These are phyloP conservation scores for Tephrocybe sp. DNA, from an alignment of 768 basidiomycete species.

Conservation along the genomic window DNA sequence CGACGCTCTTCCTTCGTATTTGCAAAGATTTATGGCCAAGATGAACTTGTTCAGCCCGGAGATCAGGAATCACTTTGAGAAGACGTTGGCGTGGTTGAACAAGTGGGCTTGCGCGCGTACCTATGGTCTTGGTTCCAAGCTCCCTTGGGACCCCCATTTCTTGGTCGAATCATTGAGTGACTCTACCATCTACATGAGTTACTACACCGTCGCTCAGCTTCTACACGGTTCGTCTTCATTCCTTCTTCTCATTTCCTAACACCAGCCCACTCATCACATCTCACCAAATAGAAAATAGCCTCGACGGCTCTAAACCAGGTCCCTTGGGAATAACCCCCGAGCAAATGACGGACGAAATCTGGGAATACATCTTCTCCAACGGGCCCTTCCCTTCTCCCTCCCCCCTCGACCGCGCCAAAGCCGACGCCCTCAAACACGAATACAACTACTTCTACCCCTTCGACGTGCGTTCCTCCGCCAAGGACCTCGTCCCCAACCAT, in stretches of 20 bases:
- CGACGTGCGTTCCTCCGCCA: constrained; percentile 96
- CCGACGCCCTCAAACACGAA: constrained; percentile 82
- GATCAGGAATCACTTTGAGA: constrained; percentile 90
- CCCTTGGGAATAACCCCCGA: constrained; percentile 82
- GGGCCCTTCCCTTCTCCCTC: constrained; percentile 72
- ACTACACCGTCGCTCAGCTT: constrained; percentile 92
- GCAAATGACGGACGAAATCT: constrained; percentile 96
- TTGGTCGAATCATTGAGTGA: constrained; percentile 96
- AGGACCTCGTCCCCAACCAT: constrained; percentile 95
- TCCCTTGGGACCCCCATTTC: constrained; percentile 97
- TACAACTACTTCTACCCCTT: constrained; percentile 98
- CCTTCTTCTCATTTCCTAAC: neutral
- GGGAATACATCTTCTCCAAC: constrained; percentile 89
- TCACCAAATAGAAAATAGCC: constrained; percentile 59
- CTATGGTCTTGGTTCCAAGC: constrained; percentile 90
- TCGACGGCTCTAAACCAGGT: constrained; percentile 79
- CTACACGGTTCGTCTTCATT: constrained; percentile 70
- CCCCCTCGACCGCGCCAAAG: constrained; percentile 71
- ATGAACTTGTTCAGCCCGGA: constrained; percentile 94
- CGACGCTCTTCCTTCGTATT: no score
- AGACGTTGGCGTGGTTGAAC: constrained; percentile 91
- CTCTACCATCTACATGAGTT: constrained; percentile 98
- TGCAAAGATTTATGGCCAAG: constrained; percentile 61
- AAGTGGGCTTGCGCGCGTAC: constrained; percentile 99
- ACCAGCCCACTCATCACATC: neutral